Evolutionary conservation across 1,284 basidiomycete species (phyloP).

Genomic region (Psilocybe mexicana): DNA sequence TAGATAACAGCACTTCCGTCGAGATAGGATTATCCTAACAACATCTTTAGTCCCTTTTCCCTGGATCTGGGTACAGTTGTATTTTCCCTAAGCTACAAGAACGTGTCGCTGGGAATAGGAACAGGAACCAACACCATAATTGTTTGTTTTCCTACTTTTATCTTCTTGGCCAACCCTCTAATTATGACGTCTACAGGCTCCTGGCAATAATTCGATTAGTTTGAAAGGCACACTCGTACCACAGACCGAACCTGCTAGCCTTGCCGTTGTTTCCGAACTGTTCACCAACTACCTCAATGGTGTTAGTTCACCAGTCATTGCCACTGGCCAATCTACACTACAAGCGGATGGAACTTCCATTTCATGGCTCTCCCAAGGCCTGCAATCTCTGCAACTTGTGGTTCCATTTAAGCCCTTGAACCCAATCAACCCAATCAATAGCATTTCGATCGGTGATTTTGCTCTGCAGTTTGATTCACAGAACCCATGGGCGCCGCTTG

Average conservation of each 20-base stretch:
- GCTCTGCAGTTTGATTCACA: slow-evolving; percentile 57
- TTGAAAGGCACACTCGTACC: slow-evolving; percentile 61
- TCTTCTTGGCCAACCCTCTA: background rate
- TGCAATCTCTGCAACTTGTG: slow-evolving; percentile 55
- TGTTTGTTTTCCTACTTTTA: slow-evolving; percentile 35
- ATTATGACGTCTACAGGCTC: slow-evolving; percentile 34
- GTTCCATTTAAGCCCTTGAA: slow-evolving; percentile 62
- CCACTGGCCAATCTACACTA: slow-evolving; percentile 57
- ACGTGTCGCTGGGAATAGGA: slow-evolving; percentile 62
- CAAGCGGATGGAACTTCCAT: slow-evolving; percentile 57
- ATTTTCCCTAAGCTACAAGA: slow-evolving; percentile 64
- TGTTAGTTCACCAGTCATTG: slow-evolving; percentile 58
- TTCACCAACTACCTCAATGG: slow-evolving; percentile 80
- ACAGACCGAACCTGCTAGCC: slow-evolving; percentile 49
- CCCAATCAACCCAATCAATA: slow-evolving; percentile 67
- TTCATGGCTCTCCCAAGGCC: slow-evolving; percentile 69
- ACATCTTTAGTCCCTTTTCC: slow-evolving; percentile 56
- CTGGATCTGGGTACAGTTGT: slow-evolving; percentile 71
- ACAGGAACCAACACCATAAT: slow-evolving; percentile 51
- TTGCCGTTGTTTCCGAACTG: slow-evolving; percentile 58
- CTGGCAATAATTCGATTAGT: slow-evolving; percentile 62
- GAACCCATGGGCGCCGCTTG: slow-evolving; percentile 60
- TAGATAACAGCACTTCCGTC: background rate
- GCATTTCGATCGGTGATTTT: slow-evolving; percentile 66
- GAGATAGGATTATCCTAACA: background rate